These are phyloP conservation scores for Phanerodontia chrysosporium DNA, from an alignment of 768 basidiomycete species.

Conservation along the genomic window DNA sequence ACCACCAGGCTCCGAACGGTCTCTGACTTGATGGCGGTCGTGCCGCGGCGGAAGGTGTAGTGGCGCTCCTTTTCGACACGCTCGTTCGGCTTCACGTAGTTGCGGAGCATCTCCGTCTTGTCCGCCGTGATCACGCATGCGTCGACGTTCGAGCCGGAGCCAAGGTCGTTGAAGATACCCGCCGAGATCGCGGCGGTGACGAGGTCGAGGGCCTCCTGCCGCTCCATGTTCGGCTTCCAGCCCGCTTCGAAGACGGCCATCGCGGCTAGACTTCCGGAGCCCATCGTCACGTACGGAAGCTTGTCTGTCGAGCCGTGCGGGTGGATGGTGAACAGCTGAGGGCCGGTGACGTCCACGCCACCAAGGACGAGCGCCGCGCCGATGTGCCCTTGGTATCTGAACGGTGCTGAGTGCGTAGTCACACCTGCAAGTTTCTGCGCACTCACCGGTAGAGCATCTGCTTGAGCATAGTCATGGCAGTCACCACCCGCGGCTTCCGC, in stretches of 20 bases:
- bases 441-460: constrained; percentile 87
- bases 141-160: constrained; percentile 98
- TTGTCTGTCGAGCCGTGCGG: constrained; percentile 99
- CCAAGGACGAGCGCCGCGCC: constrained; percentile 96
- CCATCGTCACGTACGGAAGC: constrained; percentile 98
- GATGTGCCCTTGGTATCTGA: constrained; percentile 87
- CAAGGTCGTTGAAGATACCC: constrained; percentile 99
- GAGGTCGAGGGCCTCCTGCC: constrained; percentile 74
- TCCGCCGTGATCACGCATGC: constrained; percentile 90
- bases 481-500: constrained; percentile 88
- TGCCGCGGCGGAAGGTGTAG: constrained; percentile 72
- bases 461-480: constrained; percentile 99
- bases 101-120: constrained; percentile 89
- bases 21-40: constrained; percentile 88
- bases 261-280: constrained; percentile 91
- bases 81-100: constrained; percentile 89
- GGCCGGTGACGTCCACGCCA: constrained; percentile 91
- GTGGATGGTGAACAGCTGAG: constrained; percentile 92
- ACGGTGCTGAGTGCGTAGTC: neutral
- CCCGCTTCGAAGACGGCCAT: constrained; percentile 95
- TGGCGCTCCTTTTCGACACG: constrained; percentile 72
- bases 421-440: neutral
- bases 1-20: constrained; percentile 67
- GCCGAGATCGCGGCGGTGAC: constrained; percentile 86
- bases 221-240: constrained; percentile 80